Conservation (phyloP, 179 eudicot genomes). For the Nepenthes alata region DNA sequence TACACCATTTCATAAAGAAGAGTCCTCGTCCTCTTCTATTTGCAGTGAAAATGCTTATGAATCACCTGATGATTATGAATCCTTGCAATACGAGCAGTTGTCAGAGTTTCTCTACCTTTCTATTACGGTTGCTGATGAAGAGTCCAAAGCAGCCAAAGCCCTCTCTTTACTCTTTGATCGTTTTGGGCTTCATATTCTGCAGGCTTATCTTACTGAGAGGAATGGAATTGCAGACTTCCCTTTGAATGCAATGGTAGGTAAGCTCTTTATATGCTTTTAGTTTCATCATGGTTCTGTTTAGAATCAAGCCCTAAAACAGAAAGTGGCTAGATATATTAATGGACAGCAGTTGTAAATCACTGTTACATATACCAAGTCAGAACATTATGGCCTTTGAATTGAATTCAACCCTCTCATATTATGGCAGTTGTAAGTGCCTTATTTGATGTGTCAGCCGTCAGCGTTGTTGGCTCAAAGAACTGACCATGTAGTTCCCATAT, state of each 20-base stretch:
- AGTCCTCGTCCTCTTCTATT: slow-evolving; percentile 46
- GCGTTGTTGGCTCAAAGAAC: too few relatives aligned
- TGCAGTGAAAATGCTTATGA: slow-evolving; percentile 82
- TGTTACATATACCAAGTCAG: too few relatives aligned
- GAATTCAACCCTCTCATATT: too few relatives aligned
- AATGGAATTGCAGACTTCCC: slow-evolving; percentile 44
- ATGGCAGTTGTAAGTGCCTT: too few relatives aligned
- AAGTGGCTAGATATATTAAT: too few relatives aligned
- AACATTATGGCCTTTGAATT: too few relatives aligned
- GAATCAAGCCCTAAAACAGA: too few relatives aligned
- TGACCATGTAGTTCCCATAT: too few relatives aligned
- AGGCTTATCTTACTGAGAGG: slow-evolving; percentile 50
- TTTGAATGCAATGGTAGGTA: slow-evolving; percentile 95
- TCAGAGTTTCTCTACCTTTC: slow-evolving; percentile 59
- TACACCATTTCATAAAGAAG: slow-evolving; percentile 47
- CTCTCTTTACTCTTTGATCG: slow-evolving; percentile 54
- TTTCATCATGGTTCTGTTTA: slow-evolving; percentile 2
- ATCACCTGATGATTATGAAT: slow-evolving; percentile 65
- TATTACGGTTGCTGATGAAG: slow-evolving; percentile 42
- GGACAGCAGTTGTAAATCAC: too few relatives aligned
- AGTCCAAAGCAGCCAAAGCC: slow-evolving; percentile 47
- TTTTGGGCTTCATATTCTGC: slow-evolving; percentile 51
- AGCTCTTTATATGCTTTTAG: slow-evolving; percentile 18
- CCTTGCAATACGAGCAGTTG: slow-evolving; percentile 61
- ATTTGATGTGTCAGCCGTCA: too few relatives aligned